Percentiles rank a stretch among this genome's conserved stretches.
phyloP scores from a whole-genome alignment of 2,329 filamentous ascomycete species.

The Dothiorella sarmentorum region DNA sequence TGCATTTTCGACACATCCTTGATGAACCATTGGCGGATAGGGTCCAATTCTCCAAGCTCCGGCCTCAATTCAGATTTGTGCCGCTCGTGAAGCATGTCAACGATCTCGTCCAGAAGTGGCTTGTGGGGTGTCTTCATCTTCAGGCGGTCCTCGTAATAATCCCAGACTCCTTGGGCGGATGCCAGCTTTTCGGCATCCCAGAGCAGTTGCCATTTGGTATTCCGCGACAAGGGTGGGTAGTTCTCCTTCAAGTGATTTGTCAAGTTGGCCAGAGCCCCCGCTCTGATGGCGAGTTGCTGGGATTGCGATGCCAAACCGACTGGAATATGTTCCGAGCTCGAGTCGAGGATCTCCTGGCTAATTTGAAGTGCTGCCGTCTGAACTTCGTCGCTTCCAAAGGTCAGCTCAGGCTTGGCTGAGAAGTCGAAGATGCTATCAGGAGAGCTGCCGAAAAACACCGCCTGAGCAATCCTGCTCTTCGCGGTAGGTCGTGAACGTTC shows the following conservation, averaged over 20 bases:
- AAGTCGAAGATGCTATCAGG: conserved; percentile 87
- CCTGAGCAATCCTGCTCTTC: conserved; percentile 88
- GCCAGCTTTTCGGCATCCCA: conserved; percentile 88
- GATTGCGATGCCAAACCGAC: conserved; percentile 64
- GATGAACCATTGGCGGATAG: conserved; percentile 82
- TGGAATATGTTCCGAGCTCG: conserved; percentile 54
- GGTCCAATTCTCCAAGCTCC: conserved; percentile 68
- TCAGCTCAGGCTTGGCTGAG: conserved; percentile 61
- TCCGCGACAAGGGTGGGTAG: conserved; percentile 61
- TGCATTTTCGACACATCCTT: conserved; percentile 62
- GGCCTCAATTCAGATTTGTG: conserved; percentile 66
- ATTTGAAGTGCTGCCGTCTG: conserved; percentile 73
- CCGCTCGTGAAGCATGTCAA: conserved; percentile 71
- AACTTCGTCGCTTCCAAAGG: conserved; percentile 68
- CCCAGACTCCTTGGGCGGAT: conserved; percentile 76
- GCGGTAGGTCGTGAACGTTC: conserved; percentile 62
- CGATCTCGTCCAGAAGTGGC: conserved; percentile 69
- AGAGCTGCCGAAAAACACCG: conserved; percentile 84
- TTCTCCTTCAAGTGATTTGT: conserved; percentile 67
- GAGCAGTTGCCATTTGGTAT: conserved; percentile 75
- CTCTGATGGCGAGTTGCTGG: conserved; percentile 71
- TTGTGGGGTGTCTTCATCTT: conserved; percentile 70
- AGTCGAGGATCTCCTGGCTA: conserved; percentile 77
- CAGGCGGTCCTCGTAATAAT: conserved; percentile 66
- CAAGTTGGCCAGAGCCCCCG: conserved; percentile 70